Conservation (phyloP, 139 green algal species). For the Gonium pectorale region DNA sequence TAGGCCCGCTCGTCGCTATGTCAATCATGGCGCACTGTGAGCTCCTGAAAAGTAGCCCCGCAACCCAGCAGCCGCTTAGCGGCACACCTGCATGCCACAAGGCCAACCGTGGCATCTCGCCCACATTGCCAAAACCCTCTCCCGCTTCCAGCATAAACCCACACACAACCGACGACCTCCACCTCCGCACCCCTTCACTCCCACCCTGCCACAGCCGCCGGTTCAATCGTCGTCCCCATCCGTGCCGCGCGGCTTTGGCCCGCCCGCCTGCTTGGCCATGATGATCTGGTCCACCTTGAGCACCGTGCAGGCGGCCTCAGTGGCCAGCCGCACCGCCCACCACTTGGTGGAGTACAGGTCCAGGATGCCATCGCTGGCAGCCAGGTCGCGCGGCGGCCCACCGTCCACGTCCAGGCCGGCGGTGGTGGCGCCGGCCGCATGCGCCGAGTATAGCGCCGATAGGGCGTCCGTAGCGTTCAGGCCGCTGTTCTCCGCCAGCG, state of each 20-base stretch:
- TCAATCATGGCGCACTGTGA: too few species aligned
- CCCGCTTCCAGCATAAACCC: neutral
- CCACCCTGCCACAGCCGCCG: neutral
- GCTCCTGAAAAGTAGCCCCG: too few species aligned
- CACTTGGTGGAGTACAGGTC: constrained; percentile 92
- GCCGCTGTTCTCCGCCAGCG: constrained; percentile 89
- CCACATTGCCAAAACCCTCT: neutral
- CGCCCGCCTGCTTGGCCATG: constrained; percentile 94
- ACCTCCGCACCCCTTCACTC: neutral
- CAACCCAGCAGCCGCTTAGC: too few species aligned
- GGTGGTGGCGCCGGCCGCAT: constrained; percentile 77
- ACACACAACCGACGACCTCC: neutral
- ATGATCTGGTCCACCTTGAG: constrained; percentile 99
- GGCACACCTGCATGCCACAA: too few species aligned
- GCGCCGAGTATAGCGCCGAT: constrained; percentile 85
- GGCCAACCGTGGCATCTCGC: too few species aligned
- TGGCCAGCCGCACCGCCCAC: constrained; percentile 95
- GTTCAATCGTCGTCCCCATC: constrained; percentile 56
- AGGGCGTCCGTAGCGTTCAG: constrained; percentile 79
- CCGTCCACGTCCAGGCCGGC: constrained; percentile 92
- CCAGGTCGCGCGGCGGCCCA: constrained; percentile 78
- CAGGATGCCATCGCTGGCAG: constrained; percentile 64
- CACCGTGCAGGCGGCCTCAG: constrained; percentile 94
- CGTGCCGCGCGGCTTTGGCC: constrained; percentile 73
- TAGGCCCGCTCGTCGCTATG: too few species aligned